These are phyloP conservation scores for Metarhizium rileyi DNA, from an alignment of 2,329 filamentous ascomycete genomes.

Conservation along the genomic window DNA sequence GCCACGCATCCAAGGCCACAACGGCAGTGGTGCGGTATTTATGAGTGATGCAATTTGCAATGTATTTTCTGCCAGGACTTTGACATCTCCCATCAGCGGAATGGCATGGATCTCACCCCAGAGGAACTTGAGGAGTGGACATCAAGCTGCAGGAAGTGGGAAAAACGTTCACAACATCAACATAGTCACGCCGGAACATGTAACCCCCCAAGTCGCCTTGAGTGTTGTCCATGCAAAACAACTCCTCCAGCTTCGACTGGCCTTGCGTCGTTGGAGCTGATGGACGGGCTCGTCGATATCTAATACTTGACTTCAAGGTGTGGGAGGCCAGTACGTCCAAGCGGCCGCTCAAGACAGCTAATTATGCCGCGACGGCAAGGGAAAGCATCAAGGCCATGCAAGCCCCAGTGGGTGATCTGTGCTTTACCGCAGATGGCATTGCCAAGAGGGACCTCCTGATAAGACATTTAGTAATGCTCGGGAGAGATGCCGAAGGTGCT, in stretches of 20 bases:
- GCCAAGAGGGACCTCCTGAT: constrained; percentile 69
- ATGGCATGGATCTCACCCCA: constrained; percentile 68
- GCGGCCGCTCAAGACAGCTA: constrained; percentile 66
- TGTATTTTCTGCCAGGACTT: constrained; percentile 77
- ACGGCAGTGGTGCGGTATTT: constrained; percentile 73
- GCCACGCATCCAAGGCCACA: constrained; percentile 72
- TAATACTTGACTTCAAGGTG: constrained; percentile 86
- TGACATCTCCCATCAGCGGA: constrained; percentile 74
- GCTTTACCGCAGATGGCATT: constrained; percentile 72
- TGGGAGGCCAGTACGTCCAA: constrained; percentile 59
- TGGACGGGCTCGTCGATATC: constrained; percentile 75
- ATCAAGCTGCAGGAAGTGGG: constrained; percentile 72
- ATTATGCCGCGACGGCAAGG: constrained; percentile 61
- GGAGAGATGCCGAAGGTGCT: constrained; percentile 61
- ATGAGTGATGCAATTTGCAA: constrained; percentile 67
- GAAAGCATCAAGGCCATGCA: constrained; percentile 78
- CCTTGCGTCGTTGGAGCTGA: constrained; percentile 56
- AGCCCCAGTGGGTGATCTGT: constrained; percentile 69
- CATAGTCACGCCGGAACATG: constrained; percentile 76
- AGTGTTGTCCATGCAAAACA: constrained; percentile 66
- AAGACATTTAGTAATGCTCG: constrained; percentile 78
- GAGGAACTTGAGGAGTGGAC: constrained; percentile 73
- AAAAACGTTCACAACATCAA: constrained; percentile 82
- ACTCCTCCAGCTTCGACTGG: constrained; percentile 75
- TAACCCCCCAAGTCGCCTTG: constrained; percentile 72